These are phyloP conservation scores for Erodium trifolium DNA, from an alignment of 441 rosid genomes.

Conservation along the genomic window DNA sequence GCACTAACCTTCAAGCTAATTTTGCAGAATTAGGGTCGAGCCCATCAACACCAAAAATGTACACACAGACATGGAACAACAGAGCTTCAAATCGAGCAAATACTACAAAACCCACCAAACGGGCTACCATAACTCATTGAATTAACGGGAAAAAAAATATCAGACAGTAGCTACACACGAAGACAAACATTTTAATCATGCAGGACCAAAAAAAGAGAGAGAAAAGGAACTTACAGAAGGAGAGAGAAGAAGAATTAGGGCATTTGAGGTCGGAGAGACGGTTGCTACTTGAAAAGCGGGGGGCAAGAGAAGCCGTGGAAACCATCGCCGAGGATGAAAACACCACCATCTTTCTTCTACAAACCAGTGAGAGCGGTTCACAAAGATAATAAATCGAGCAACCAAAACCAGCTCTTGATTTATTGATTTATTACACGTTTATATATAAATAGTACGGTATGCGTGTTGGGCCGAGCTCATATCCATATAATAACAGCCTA, in stretches of 20 bases:
- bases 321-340: conserved; percentile 1
- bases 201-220: neutral
- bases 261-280: neutral
- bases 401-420: neutral
- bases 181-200: neutral
- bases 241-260: conserved; percentile 13
- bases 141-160: neutral
- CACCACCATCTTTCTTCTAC: neutral
- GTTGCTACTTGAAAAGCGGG: neutral
- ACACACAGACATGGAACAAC: neutral
- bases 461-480: neutral
- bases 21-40: neutral
- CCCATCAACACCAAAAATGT: neutral
- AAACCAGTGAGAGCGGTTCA: neutral
- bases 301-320: neutral
- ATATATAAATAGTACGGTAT: neutral
- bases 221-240: conserved; percentile 18
- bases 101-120: conserved; percentile 1
- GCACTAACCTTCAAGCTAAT: neutral
- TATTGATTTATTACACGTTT: neutral
- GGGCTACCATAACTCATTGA: neutral
- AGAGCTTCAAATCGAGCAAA: neutral
- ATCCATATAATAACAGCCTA: no score
- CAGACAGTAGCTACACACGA: neutral
- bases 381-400: neutral